Base-by-base conservation (phyloP, 352 stramenopile species). In the Phytopythium cucurbitacearum region DNA sequence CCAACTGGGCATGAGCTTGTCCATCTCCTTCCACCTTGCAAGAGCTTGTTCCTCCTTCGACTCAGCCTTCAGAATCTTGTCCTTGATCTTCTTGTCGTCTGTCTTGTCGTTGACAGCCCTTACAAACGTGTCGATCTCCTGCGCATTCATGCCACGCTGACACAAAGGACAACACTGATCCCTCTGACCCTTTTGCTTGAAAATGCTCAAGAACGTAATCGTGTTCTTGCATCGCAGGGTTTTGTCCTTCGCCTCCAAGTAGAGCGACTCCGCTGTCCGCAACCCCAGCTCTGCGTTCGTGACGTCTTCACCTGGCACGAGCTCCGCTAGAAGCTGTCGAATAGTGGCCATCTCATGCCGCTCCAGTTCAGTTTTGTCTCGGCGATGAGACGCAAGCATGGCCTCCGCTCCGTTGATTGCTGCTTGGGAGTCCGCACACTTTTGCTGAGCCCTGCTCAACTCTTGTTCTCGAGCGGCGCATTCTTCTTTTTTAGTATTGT, bases 191-290 rank as follows among this genome's bases (percentile, higher is more conserved):
- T 93, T 94, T 40, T 87, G 76, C 63, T 86, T 90, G 62, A 88
- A 93, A n/a, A 89, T 82, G 7, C 71, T 81, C 28, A 95, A 62
- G 34, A 95, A 95, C 53, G 76, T 79, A 46, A 93, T 76, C 40
- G 86, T 91, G 48, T 89, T 92, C 57, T 85, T 94, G 47, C 67
- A 85, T 28, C 80, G 76, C 43, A 85, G 45, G 1, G 85, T 85
- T 56, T 90, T 94, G 59, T 91, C 81, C 54, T 94, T 94, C 0
- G 84, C 81, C 33, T 89, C 74, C 52, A 89, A 72, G 43, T 92
- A 92, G 36, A 53, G 48, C 32, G 73, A 74, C 45, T 94, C 78
- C 4, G 83, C 68, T 33, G 75, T 59, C 13, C 73, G 60, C 5
- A 91, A 43, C 7, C 69, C 71, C 4, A 57, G 52, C 35, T 92